phyloP scores from a whole-genome alignment of 2,329 filamentous ascomycete species.

The Pseudogymnoascus sp. region DNA sequence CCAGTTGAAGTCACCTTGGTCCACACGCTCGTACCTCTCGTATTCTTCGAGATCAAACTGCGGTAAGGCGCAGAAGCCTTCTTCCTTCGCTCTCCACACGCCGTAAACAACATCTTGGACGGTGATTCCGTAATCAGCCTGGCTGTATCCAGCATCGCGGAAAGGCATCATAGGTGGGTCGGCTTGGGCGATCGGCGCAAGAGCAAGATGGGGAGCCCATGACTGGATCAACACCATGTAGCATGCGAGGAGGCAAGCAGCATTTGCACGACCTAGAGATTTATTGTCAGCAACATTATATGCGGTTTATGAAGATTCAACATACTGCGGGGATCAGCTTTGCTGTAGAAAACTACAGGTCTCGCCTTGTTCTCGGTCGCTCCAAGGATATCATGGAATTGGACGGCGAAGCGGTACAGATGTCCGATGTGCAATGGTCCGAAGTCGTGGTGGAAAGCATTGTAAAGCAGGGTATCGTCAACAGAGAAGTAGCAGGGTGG shows the following conservation, averaged over 20 bases:
- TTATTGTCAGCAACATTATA: slow-evolving; percentile 21
- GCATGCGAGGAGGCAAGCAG: slow-evolving; percentile 87
- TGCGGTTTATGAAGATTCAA: slow-evolving; percentile 22
- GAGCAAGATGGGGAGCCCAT: slow-evolving; percentile 91
- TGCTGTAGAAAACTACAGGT: slow-evolving; percentile 93
- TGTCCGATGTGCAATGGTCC: slow-evolving; percentile 96
- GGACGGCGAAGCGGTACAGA: slow-evolving; percentile 89
- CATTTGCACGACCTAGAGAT: slow-evolving; percentile 73
- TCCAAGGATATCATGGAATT: slow-evolving; percentile 90
- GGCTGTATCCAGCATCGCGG: slow-evolving; percentile 94
- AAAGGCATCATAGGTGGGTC: slow-evolving; percentile 98
- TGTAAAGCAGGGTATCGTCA: slow-evolving; percentile 88
- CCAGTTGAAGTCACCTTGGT: slow-evolving; percentile 99
- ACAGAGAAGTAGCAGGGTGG: slow-evolving; percentile 91
- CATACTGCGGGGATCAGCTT: slow-evolving; percentile 81
- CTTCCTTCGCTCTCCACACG: slow-evolving; percentile 97
- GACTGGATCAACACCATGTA: slow-evolving; percentile 99
- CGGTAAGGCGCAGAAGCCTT: slow-evolving; percentile 81
- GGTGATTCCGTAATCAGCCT: slow-evolving; percentile 91
- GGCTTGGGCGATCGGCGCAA: slow-evolving; percentile 91
- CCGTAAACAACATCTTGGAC: slow-evolving; percentile 98
- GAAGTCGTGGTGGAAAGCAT: slow-evolving; percentile 97
- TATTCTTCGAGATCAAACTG: slow-evolving; percentile 97
- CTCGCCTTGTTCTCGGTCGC: slow-evolving; percentile 84
- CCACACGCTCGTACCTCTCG: slow-evolving; percentile 88